Base-by-base conservation (phyloP, 1,139 yeast genomes). In the Magnusiomyces sp. region DNA sequence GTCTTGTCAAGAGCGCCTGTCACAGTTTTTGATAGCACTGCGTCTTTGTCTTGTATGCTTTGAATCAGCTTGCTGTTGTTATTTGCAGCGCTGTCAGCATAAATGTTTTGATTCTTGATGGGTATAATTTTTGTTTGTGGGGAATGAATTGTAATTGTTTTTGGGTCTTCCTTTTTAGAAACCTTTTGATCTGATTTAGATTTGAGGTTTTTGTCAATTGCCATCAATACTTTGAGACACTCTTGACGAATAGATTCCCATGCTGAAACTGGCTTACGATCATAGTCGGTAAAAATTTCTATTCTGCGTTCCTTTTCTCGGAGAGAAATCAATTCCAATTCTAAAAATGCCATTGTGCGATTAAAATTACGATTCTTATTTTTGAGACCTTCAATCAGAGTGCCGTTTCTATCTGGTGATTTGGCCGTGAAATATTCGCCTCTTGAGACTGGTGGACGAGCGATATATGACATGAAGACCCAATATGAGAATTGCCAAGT, bases 401-500 rank as follows among this genome's bases (percentile, higher is more conserved):
- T 83, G 46, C 78, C 81, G 50, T 86, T 75, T 27, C 49, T 51
- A 54, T 85, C 88, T 0, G 81, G 67, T 16, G 92, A 80, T 46
- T 79, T 72, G 5, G 80, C 71, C 42, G 92, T 81, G 32, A 89
- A 74, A 19, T 86, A 80, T 52, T 79, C 80, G 27, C 82, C 81
- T 34, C 87, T 80, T 59, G 84, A 88, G 47, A 84, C 66, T 57
- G 97, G 92, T 0, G 97, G 96, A 54, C 86, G 75, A 7, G 89
- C 76, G 61, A 90, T 75, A 64, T 87, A 90, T 2, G 88, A 82
- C 55, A 79, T 72, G 62, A 80, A 89, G 1, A 80, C 70, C 52
- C 77, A 75, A 63, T 85, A 83, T 34, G 78, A 67, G 10, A 78
- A 53, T 57, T 83, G 89, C 85, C 89, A 84, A 19, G 72, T 59